Base-by-base conservation (phyloP, 192 early-diverging fungal species). In the Coemansia interrupta region DNA sequence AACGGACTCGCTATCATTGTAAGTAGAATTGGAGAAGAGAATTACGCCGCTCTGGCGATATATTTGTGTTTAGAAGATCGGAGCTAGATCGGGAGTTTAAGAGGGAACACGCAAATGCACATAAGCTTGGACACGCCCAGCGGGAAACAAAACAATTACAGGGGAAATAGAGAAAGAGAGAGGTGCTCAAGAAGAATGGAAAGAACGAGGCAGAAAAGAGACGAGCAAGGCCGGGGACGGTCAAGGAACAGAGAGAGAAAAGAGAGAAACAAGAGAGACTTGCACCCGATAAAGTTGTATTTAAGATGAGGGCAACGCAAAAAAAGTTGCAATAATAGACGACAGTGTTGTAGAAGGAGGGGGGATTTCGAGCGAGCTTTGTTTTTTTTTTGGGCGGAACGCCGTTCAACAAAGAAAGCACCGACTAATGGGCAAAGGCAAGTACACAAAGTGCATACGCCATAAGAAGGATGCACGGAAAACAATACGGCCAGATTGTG, bases 1-100 rank as follows among this genome's bases (percentile, higher is more conserved):
- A 73, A 68, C 12, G 80, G 65, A 60, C 70, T 60, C 22, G 70
- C 65, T 79, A 76, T 73, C 72, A 69, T 70, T 50, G 64, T 47
- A 28, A 54, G 24, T 19, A 54, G 28, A 29, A 54, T 14, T 45
- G 55, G 56, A 60, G 52, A 42, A 55, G 49, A 36, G 56, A 36
- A 17, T 28, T 30, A 30, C 15, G n/a, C 23, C 11, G 23, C 6
- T 3, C 46, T 23, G 20, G 46, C 46, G 46, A 48, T 22, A 13
- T 23, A 1, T 48, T 48, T 13, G 22, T 30, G 26, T 62, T 48
- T 60, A 43, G 52, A 41, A 63, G 49, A 63, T 36, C 20, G 20
- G 20, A 48, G 24, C 23, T 48, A 48, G 46, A 48, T 23, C 32
- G 9, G 32, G 32, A 41, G 41, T 3, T 40, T 4, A 46, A 15